These are phyloP conservation scores for Triticum dicoccoides DNA, from an alignment of 176 grass and related monocot genomes.

Conservation along the genomic window DNA sequence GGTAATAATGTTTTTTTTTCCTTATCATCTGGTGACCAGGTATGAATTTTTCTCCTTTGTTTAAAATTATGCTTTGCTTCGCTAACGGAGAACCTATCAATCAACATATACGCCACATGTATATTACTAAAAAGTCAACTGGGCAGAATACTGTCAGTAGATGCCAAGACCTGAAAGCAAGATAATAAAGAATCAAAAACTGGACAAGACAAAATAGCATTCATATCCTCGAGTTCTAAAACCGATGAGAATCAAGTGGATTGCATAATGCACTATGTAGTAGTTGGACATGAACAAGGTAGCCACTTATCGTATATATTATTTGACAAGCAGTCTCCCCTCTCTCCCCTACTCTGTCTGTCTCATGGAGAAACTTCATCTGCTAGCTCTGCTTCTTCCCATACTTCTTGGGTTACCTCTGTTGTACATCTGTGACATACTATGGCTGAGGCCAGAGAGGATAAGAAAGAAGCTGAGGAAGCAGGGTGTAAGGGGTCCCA, in stretches of 20 bases:
- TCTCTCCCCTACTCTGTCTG: background rate
- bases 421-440: background rate
- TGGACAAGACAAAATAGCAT: background rate
- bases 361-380: slow-evolving; percentile 11
- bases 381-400: background rate
- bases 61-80: background rate
- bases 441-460: background rate
- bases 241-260: background rate
- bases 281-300: background rate
- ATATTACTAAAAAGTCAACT: background rate
- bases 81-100: background rate
- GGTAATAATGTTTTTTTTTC: background rate
- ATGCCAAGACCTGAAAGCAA: background rate
- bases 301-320: background rate
- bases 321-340: background rate
- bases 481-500: slow-evolving; percentile 2
- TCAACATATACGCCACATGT: background rate
- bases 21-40: background rate
- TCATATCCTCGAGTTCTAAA: background rate
- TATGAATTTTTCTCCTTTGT: background rate
- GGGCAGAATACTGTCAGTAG: background rate
- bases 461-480: background rate
- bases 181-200: background rate
- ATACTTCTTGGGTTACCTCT: background rate
- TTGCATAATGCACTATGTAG: background rate